phyloP scores from a whole-genome alignment of 2,329 filamentous ascomycete genomes.

The Boeremia lycopersici region DNA sequence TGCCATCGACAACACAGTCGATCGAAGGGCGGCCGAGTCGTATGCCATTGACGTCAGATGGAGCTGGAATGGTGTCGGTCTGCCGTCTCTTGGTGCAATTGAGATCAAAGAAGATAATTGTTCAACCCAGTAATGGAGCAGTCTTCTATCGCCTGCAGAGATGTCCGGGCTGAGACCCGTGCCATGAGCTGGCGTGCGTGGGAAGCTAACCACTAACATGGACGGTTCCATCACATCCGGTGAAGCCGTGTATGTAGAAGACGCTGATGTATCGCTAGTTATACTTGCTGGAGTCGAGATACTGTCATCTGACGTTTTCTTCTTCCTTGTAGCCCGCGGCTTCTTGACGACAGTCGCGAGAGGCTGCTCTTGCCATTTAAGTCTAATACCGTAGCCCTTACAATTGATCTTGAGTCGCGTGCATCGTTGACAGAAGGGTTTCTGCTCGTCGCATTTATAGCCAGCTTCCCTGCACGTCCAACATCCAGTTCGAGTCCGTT shows the following conservation, averaged over 20 bases:
- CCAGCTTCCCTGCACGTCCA: conserved; percentile 43
- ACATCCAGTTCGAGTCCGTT: conserved; percentile 38
- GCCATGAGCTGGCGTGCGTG: conserved; percentile 10
- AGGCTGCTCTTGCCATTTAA: conserved; percentile 36
- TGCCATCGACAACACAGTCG: conserved; percentile 41
- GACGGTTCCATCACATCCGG: conserved; percentile 12
- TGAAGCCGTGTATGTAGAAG: conserved; percentile 7
- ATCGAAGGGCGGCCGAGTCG: conserved; percentile 33
- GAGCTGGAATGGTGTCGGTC: conserved; percentile 32
- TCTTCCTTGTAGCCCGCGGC: conserved; percentile 24
- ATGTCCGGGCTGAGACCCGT: conserved; percentile 19
- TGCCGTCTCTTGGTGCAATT: conserved; percentile 26
- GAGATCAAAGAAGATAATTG: conserved; percentile 36
- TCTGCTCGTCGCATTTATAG: conserved; percentile 43
- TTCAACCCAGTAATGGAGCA: conserved; percentile 38
- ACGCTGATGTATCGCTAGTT: conserved; percentile 21
- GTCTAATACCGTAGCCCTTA: conserved; percentile 38
- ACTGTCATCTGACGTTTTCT: conserved; percentile 11
- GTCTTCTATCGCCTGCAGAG: conserved; percentile 26
- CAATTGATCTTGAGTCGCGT: conserved; percentile 36
- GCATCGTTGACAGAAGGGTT: conserved; percentile 36
- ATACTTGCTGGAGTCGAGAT: conserved; percentile 23
- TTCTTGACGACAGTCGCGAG: conserved; percentile 19
- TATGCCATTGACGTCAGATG: conserved; percentile 38
- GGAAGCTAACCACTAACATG: conserved; percentile 11